Base-by-base conservation (phyloP, 306 rosid species). In the Trifolium pratense region DNA sequence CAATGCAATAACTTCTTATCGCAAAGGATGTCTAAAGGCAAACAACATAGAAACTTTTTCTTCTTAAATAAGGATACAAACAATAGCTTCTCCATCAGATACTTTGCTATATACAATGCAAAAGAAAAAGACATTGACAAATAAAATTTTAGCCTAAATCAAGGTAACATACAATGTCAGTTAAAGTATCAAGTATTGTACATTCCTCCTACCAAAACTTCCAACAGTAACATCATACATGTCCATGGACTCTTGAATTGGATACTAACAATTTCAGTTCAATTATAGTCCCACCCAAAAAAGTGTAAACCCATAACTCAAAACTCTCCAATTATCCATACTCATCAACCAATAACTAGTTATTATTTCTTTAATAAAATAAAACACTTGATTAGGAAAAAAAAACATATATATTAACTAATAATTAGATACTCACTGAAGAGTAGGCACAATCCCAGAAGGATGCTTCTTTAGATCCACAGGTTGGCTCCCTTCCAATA, bases 381-480 rank as follows among this genome's bases (percentile, higher is more conserved):
- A 25, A 51, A 75, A 21, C n/a, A 63, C 45, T 34, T 18, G 12
- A 40, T 29, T 46, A 52, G 5, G 3, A 3, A 40, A 40, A 11
- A 40, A 3, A 57, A 58, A 9, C 6, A 58, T 6, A 60, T 9
- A 5, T 21, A 15, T 9, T 5, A 13, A 42, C 48, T 12, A 43
- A 43, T 45, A 34, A 34, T 1, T n/a, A 18, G 52, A 31, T 72
- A 91, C 98, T 89, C 91, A 94, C 98, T 89, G 98, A 7, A 94
- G 92, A 71, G 94, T 94, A 37, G 98, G 98, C 37, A 94, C 91
- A 23, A 91, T 94, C 78, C 97, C 97, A 75, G 96, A 91, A 85
- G 97, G 98, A 65, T 94, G 96, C 77, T 89, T 87, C 84, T 77
- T 83, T 55, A 77, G 85, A 88, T 88, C 98, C 13, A 89, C 90